A percentile compares a stretch with the other conserved stretches of the same genome.
Evolutionary conservation across 169 alveolate genomes (phyloP).

Genomic region (Plasmodium falciparum): DNA sequence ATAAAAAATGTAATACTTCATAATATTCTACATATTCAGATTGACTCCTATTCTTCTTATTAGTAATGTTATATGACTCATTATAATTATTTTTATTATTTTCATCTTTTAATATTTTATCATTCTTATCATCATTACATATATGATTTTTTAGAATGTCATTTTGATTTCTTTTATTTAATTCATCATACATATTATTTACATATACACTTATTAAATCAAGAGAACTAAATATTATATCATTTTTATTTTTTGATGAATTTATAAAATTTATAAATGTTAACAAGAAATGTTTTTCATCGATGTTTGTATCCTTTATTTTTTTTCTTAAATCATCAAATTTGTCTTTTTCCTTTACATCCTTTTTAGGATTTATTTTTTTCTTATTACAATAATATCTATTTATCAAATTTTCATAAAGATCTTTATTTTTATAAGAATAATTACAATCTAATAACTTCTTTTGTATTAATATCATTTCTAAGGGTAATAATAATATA

Average conservation of each 20-base stretch:
- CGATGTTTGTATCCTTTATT: slow-evolving; percentile 15
- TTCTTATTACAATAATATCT: slow-evolving; percentile 46
- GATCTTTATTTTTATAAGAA: not conserved
- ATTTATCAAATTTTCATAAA: slow-evolving; percentile 22
- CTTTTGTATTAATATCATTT: slow-evolving; percentile 30
- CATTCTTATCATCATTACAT: not conserved
- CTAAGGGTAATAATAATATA: slow-evolving; percentile 43
- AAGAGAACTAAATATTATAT: not conserved
- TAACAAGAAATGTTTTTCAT: slow-evolving; percentile 15
- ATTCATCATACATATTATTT: not conserved
- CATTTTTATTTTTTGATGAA: not conserved
- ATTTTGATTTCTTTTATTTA: not conserved
- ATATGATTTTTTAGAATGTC: not conserved
- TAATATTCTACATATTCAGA: not conserved
- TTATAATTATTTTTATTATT: too few relatives aligned
- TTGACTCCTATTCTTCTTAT: too few relatives aligned
- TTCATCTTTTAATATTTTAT: too few relatives aligned
- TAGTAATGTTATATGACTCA: too few relatives aligned
- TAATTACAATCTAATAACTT: not conserved
- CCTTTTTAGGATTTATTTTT: slow-evolving; percentile 9
- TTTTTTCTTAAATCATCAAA: slow-evolving; percentile 35
- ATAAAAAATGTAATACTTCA: not conserved
- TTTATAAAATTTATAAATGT: slow-evolving; percentile 16
- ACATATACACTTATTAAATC: slow-evolving; percentile 14
- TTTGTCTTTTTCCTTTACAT: slow-evolving; percentile 21